These are phyloP conservation scores for Isatis tinctoria DNA, from an alignment of 345 rosid species.

Conservation along the genomic window DNA sequence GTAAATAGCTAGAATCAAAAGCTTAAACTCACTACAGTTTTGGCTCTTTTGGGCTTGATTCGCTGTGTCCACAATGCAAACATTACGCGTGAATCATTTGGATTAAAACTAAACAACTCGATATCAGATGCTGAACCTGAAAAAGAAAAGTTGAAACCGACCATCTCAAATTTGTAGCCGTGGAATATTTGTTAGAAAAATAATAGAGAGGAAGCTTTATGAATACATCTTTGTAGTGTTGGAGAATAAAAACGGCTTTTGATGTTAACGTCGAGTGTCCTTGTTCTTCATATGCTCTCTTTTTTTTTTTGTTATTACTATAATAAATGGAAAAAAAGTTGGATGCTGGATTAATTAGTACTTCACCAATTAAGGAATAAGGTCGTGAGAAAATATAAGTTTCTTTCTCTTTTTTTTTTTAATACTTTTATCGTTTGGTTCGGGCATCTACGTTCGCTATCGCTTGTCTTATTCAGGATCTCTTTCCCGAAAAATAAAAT, in stretches of 20 bases:
- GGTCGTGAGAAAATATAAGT: constrained; percentile 13
- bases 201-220: constrained; percentile 10
- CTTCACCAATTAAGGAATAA: constrained; percentile 24
- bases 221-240: constrained; percentile 14
- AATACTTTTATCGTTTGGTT: background rate
- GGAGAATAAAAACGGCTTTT: constrained; percentile 15
- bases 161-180: background rate
- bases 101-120: background rate
- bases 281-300: constrained; percentile 1
- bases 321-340: background rate
- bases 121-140: background rate
- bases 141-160: background rate
- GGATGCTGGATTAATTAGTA: constrained; percentile 23
- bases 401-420: constrained; percentile 13
- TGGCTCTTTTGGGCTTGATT: too few species aligned
- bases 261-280: constrained; percentile 18
- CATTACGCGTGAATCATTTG: background rate
- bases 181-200: background rate
- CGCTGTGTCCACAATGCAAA: background rate
- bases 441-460: constrained; percentile 6
- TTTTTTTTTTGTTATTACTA: background rate
- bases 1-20: too few species aligned
- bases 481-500: background rate
- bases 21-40: too few species aligned
- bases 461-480: constrained; percentile 12